A percentile compares a stretch with the other conserved stretches of the same genome.
These are phyloP conservation scores for Apostasia shenzhenica DNA, from an alignment of 106 monocot genomes.

Conservation along the genomic window DNA sequence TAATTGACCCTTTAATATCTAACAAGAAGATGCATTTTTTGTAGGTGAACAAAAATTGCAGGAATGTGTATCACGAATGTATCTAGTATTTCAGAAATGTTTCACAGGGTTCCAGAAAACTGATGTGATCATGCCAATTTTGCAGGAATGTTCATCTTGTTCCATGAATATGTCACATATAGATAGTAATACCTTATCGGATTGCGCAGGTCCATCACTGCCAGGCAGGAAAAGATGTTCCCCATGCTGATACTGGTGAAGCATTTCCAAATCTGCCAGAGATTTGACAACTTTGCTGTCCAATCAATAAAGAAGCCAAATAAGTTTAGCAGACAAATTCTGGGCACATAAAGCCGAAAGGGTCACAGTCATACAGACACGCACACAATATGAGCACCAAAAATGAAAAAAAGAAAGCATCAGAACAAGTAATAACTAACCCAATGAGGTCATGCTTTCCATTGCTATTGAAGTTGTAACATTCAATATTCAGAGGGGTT, in stretches of 20 bases:
- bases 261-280: constrained; percentile 62
- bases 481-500: constrained; percentile 74
- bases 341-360: background rate
- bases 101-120: background rate
- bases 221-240: constrained; percentile 66
- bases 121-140: too few species aligned
- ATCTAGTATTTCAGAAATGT: background rate
- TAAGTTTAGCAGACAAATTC: constrained; percentile 2
- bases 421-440: constrained; percentile 29
- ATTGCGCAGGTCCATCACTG: constrained; percentile 18
- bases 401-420: background rate
- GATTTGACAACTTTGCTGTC: constrained; percentile 82
- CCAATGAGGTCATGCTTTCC: constrained; percentile 93
- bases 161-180: too few species aligned
- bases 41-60: background rate
- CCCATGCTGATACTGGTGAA: constrained; percentile 40
- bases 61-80: background rate
- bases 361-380: background rate
- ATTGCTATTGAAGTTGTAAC: constrained; percentile 84
- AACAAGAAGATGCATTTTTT: constrained; percentile 1
- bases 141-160: too few species aligned
- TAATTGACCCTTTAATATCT: constrained; percentile 73
- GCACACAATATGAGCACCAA: background rate
- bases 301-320: constrained; percentile 6
- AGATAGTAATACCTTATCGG: constrained; percentile 48